A percentile compares a stretch with the other conserved stretches of the same genome.
phyloP scores from a whole-genome alignment of 257 asterid genomes.

The Fraxinus excelsior region DNA sequence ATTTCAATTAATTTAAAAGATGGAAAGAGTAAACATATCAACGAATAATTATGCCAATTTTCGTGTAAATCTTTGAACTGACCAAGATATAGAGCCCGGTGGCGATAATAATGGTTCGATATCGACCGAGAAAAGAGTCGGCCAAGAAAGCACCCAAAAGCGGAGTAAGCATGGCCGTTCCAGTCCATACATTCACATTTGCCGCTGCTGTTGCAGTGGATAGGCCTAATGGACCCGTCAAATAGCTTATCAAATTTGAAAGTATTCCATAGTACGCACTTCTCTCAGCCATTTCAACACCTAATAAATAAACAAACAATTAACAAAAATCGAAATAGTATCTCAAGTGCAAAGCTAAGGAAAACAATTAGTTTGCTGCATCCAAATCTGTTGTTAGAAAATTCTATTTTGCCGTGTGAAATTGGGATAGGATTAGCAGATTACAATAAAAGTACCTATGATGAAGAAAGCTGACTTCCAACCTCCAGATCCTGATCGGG shows the following conservation, averaged over 20 bases:
- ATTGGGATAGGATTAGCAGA: not conserved
- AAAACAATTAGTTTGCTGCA: no score
- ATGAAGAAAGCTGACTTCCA: conserved; percentile 34
- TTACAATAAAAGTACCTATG: conserved; percentile 7
- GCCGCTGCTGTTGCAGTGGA: conserved; percentile 33
- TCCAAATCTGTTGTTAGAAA: no score
- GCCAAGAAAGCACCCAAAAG: conserved; percentile 37
- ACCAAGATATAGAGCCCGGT: conserved; percentile 27
- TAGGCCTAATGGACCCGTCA: conserved; percentile 32
- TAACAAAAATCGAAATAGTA: no score
- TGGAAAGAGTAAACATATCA: not conserved
- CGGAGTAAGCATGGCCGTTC: conserved; percentile 30
- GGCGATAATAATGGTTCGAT: conserved; percentile 26
- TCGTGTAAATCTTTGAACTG: not conserved
- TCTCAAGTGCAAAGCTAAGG: no score
- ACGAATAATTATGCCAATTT: not conserved
- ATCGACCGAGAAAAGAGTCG: conserved; percentile 30
- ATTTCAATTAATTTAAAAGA: not conserved
- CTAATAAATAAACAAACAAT: not conserved
- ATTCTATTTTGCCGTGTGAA: no score
- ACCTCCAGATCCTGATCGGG: conserved; percentile 31
- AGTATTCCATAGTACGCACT: conserved; percentile 33
- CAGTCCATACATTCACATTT: conserved; percentile 28
- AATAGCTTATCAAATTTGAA: conserved; percentile 31
- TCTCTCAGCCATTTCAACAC: conserved; percentile 36